Conservation (phyloP, 164 flowering plant species). For the Paratinospora sagittata region DNA sequence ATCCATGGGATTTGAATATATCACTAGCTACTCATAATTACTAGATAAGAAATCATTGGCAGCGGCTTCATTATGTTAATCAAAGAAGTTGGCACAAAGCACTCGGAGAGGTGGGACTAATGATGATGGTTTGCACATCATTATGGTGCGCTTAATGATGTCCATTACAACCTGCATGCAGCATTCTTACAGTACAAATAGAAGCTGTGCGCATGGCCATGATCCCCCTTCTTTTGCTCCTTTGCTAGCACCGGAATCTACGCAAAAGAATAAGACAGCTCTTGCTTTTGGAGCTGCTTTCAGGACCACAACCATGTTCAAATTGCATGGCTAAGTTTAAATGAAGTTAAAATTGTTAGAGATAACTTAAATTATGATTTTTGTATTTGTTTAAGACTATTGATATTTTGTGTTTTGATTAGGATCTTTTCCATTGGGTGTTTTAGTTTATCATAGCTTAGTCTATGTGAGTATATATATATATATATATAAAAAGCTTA, state of each 20-base stretch:
- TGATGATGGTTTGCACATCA: neutral
- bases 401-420: too few relatives aligned
- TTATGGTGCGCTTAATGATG: neutral
- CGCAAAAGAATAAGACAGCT: neutral
- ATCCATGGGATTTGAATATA: neutral
- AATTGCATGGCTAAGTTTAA: neutral
- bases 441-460: too few relatives aligned
- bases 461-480: too few relatives aligned
- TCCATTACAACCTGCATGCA: neutral
- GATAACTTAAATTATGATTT: too few relatives aligned
- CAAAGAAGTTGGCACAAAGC: neutral
- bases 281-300: neutral
- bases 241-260: neutral
- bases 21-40: neutral
- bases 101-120: neutral
- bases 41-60: neutral
- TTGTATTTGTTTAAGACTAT: too few relatives aligned
- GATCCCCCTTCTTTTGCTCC: neutral
- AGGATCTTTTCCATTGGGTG: too few relatives aligned
- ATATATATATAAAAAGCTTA: too few relatives aligned
- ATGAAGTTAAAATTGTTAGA: neutral
- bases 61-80: neutral
- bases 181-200: neutral
- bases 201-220: neutral
- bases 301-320: neutral